Evolutionary conservation across 2,329 filamentous ascomycete genomes (phyloP).

Genomic region (Fusarium hostae): DNA sequence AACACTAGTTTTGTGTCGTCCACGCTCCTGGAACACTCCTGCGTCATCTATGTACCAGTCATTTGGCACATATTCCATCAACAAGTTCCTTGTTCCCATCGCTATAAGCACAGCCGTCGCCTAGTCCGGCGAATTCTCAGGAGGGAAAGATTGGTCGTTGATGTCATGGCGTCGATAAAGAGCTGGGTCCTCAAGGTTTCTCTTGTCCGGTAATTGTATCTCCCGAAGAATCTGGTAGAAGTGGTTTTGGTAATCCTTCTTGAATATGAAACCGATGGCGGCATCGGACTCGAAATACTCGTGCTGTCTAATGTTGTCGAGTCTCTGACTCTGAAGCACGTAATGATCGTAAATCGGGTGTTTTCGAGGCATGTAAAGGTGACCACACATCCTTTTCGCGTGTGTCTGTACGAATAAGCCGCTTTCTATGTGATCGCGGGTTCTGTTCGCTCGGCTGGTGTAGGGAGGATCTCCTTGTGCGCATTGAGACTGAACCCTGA

Average conservation of each 20-base stretch:
- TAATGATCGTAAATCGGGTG: slow-evolving; percentile 3
- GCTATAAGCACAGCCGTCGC: slow-evolving; percentile 28
- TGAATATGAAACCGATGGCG: slow-evolving; percentile 29
- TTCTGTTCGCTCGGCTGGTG: not conserved
- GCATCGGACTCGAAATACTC: slow-evolving; percentile 21
- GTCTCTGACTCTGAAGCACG: slow-evolving; percentile 4
- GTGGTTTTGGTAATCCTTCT: slow-evolving; percentile 28
- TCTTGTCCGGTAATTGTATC: not conserved
- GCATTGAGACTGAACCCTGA: not conserved
- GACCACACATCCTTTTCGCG: slow-evolving; percentile 6
- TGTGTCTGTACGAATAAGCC: slow-evolving; percentile 31
- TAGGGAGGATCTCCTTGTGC: not conserved
- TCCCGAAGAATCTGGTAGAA: slow-evolving; percentile 9
- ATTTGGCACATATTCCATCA: slow-evolving; percentile 33
- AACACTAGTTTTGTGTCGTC: slow-evolving; percentile 17
- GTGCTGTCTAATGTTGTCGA: slow-evolving; percentile 8
- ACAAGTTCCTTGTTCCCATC: slow-evolving; percentile 17
- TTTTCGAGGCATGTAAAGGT: slow-evolving; percentile 21
- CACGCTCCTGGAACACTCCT: slow-evolving; percentile 35
- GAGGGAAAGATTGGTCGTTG: slow-evolving; percentile 1
- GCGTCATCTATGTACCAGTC: slow-evolving; percentile 41
- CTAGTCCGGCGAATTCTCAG: slow-evolving; percentile 34
- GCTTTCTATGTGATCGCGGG: slow-evolving; percentile 12
- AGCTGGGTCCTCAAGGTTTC: not conserved
- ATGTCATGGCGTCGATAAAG: not conserved